Percentiles rank a stretch among this genome's conserved stretches.
Conservation (phyloP, 2,329 filamentous ascomycete genomes). For the Sclerotinia subarctica region DNA sequence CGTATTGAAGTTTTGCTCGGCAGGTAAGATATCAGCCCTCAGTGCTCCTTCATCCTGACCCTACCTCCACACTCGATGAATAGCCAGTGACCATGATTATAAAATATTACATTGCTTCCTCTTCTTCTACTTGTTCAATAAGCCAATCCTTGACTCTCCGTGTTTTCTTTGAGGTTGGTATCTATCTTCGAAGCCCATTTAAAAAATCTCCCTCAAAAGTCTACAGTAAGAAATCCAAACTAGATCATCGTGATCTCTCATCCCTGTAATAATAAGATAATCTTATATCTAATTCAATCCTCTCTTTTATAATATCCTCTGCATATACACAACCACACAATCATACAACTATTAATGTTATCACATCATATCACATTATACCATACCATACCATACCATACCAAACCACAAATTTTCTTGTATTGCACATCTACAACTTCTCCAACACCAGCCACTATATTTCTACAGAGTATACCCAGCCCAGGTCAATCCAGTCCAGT, state of each 20-base stretch:
- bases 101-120: too few relatives aligned
- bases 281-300: too few relatives aligned
- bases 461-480: not conserved
- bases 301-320: not conserved
- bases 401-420: too few relatives aligned
- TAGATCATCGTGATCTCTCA: too few relatives aligned
- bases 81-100: not conserved
- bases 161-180: rapidly evolving
- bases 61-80: not conserved
- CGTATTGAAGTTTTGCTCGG: not conserved
- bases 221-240: too few relatives aligned
- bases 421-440: slow-evolving; percentile 2
- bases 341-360: not conserved
- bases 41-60: not conserved
- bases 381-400: not conserved
- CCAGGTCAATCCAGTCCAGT: not conserved
- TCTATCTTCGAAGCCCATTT: too few relatives aligned
- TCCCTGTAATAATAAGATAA: too few relatives aligned
- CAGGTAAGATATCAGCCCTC: not conserved
- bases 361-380: not conserved
- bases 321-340: not conserved
- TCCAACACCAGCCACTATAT: not conserved
- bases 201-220: rapidly evolving
- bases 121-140: not conserved
- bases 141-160: not conserved